These are phyloP conservation scores for Penicillium angulare DNA, from an alignment of 495 filamentous ascomycete species.

Conservation along the genomic window DNA sequence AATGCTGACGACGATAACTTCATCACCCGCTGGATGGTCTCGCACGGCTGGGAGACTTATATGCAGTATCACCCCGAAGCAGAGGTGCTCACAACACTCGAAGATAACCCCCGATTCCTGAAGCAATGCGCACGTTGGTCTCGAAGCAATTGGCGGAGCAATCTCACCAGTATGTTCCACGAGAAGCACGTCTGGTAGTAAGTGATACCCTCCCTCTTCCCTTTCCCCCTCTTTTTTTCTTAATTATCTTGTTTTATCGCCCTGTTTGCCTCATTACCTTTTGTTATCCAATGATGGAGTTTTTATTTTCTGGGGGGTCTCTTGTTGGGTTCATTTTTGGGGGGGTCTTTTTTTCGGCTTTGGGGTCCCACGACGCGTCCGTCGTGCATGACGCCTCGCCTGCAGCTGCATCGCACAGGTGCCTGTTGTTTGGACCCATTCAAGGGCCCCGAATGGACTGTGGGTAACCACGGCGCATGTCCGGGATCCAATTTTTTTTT, in stretches of 20 bases:
- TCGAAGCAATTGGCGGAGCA: constrained; percentile 78
- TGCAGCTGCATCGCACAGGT: background rate
- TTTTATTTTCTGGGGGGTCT: background rate
- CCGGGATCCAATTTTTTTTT: no score
- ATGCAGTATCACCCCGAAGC: constrained; percentile 74
- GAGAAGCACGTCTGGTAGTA: constrained; percentile 69
- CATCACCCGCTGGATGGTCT: constrained; percentile 76
- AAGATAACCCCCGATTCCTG: constrained; percentile 70
- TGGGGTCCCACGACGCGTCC: background rate
- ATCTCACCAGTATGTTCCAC: constrained; percentile 70
- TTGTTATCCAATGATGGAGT: background rate
- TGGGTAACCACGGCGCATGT: constrained; percentile 2
- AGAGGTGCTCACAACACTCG: constrained; percentile 72
- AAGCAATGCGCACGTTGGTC: constrained; percentile 81
- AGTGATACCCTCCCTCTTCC: constrained; percentile 34
- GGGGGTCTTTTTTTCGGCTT: background rate
- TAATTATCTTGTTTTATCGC: background rate
- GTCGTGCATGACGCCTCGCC: background rate
- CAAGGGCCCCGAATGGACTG: background rate
- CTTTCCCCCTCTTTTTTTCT: constrained; percentile 7
- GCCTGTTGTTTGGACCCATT: background rate
- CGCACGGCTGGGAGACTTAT: constrained; percentile 71
- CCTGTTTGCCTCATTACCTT: constrained; percentile 1
- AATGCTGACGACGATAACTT: constrained; percentile 87
- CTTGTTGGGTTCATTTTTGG: background rate